phyloP scores from a whole-genome alignment of 345 rosid genomes.

The Eutrema yunnanense region DNA sequence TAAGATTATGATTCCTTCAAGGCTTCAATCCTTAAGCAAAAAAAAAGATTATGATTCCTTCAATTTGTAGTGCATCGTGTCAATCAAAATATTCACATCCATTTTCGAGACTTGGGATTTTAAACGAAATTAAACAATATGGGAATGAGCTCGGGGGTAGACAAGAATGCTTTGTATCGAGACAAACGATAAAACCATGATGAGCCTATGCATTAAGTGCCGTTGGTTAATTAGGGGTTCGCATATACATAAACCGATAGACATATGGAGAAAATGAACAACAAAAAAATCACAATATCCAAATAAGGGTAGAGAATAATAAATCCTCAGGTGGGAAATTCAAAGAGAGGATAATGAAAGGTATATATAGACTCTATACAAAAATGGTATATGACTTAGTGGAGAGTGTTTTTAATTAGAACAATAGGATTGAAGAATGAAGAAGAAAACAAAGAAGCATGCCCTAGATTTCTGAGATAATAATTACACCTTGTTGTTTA shows the following conservation, averaged over 20 bases:
- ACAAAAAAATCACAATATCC: background rate
- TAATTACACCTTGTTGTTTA: constrained; percentile 28
- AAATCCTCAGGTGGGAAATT: constrained; percentile 18
- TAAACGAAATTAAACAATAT: background rate
- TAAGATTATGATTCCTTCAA: background rate
- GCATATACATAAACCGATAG: constrained; percentile 15
- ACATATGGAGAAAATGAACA: constrained; percentile 13
- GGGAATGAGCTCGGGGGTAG: constrained; percentile 7
- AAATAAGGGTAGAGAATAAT: background rate
- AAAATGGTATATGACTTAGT: constrained; percentile 17
- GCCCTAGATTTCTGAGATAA: constrained; percentile 30
- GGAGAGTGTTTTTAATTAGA: constrained; percentile 1
- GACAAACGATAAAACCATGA: constrained; percentile 18
- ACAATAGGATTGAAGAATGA: background rate
- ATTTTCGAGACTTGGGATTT: background rate
- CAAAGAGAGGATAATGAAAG: constrained; percentile 14
- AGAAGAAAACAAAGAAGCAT: constrained; percentile 27
- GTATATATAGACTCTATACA: constrained; percentile 4
- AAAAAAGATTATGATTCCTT: background rate
- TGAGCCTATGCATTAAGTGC: constrained; percentile 26
- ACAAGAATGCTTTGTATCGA: constrained; percentile 25
- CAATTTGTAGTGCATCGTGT: background rate
- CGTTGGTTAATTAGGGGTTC: constrained; percentile 23
- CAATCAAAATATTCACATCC: background rate
- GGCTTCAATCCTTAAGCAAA: no score